These are phyloP conservation scores for Bipolaris gigantea DNA, from an alignment of 2,329 filamentous ascomycete genomes.

Conservation along the genomic window DNA sequence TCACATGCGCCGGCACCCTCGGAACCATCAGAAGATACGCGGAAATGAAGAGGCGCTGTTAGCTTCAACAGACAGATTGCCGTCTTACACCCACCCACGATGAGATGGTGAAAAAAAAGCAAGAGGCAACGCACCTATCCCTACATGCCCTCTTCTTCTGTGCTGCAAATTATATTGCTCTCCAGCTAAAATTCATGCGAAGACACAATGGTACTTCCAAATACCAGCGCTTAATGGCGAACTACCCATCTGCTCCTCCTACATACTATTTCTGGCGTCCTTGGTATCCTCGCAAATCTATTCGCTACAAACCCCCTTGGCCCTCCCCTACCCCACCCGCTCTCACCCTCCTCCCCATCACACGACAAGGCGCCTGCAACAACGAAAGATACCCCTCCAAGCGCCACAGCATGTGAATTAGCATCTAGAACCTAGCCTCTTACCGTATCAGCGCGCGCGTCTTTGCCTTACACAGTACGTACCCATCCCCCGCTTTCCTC, in stretches of 20 bases:
- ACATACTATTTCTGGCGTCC: neutral
- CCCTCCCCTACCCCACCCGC: neutral
- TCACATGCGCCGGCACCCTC: neutral
- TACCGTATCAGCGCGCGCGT: neutral
- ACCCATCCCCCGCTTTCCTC: neutral
- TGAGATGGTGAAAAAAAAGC: neutral
- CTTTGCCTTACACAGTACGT: too few species aligned
- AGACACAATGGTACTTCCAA: neutral
- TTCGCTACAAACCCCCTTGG: neutral
- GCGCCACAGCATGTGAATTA: too few species aligned
- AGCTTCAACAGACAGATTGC: neutral
- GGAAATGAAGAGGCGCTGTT: slow-evolving; percentile 1
- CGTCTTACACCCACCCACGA: neutral
- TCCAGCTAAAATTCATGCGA: neutral
- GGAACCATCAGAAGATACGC: neutral
- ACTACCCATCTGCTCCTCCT: neutral
- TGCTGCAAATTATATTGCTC: neutral
- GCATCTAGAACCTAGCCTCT: too few species aligned
- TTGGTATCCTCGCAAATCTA: neutral
- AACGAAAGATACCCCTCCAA: neutral
- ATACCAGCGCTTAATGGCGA: neutral
- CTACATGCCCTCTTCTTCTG: neutral
- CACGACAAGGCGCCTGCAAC: neutral
- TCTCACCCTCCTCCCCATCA: neutral
- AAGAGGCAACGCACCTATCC: neutral